Percentiles rank a stretch among this genome's conserved stretches.
Evolutionary conservation across 2,329 filamentous ascomycete species (phyloP).

Genomic region (Dothideomycetidae sp.): DNA sequence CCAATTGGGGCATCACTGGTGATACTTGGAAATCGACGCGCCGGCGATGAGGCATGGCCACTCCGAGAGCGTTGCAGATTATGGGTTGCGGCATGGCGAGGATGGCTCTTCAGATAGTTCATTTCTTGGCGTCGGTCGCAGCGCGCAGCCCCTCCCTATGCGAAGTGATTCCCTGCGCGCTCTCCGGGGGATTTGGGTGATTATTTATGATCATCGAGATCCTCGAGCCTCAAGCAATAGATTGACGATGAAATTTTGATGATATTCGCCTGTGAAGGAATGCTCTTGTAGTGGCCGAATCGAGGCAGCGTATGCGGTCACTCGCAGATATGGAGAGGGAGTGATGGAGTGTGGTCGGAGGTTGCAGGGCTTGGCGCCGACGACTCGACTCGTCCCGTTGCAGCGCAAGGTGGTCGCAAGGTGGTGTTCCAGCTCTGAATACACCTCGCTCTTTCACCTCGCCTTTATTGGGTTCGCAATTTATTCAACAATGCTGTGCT

Average conservation of each 20-base stretch:
- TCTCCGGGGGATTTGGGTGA: constrained; percentile 6
- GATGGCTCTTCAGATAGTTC: constrained; percentile 24
- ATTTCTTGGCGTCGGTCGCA: constrained; percentile 5
- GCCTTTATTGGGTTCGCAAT: constrained; percentile 18
- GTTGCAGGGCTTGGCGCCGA: constrained; percentile 9
- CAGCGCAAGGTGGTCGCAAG: constrained; percentile 5
- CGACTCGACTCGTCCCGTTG: constrained; percentile 7
- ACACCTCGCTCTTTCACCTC: too few relatives aligned
- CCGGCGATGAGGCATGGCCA: constrained; percentile 23
- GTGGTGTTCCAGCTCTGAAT: too few relatives aligned
- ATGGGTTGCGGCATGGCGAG: constrained; percentile 27
- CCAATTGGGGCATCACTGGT: constrained; percentile 28
- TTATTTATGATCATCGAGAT: constrained; percentile 9
- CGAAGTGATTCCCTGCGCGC: constrained; percentile 12
- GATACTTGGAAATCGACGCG: constrained; percentile 30
- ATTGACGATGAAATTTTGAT: constrained; percentile 8
- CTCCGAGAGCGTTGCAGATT: constrained; percentile 23
- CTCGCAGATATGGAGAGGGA: constrained; percentile 23
- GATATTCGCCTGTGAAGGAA: constrained; percentile 2
- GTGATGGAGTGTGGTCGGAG: constrained; percentile 16
- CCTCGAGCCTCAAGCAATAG: constrained; percentile 4
- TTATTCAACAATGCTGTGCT: constrained; percentile 21
- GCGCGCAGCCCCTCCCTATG: constrained; percentile 11
- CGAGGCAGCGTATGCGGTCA: constrained; percentile 24
- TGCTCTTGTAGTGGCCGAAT: constrained; percentile 5